Base-by-base conservation (phyloP, 2,329 filamentous ascomycete species). In the Cyphellophora europaea region DNA sequence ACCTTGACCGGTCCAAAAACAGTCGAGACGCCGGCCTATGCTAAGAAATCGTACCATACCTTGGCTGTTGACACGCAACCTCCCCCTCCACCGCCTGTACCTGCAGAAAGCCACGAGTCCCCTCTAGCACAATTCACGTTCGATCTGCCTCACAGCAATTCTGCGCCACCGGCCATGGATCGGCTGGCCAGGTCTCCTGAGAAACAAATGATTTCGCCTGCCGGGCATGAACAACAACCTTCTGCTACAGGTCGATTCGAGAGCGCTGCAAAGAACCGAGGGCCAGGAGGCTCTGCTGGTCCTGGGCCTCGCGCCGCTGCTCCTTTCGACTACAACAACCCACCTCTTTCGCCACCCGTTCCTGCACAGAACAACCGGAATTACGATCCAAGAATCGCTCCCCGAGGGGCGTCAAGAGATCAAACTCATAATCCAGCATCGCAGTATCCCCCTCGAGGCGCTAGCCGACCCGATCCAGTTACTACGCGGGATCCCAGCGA, bases 81-180 rank as follows among this genome's bases (percentile, higher is more conserved):
- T 55, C 37, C 69, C 62, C 36, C 71, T 58, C 47, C 68, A 62
- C 51, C 67, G 60, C 23, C 71, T 11, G n/a, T n/a, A n/a, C 42
- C 47, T 29, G 34, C 50, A 6, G 43, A 42, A 4, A 38, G 34
- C 19, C 39, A 38, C 33, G 52, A 58, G 27, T 60, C 63, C 35
- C 55, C 59, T 30, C 53, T 61, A 42, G 55, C 82, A 48, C 67
- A 74, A 2, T 82, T 81, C 6, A 69, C 82, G 1, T 86, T 86
- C 46, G 83, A 86, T 50, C 80, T 88, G 70, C 77, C 74, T 2
- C 33, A 32, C 11, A 37, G 17, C 14, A 19, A 30, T 14, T 15
- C 36, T 13, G 14, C 14, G n/a, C 31, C 37, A 5, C 32, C 16
- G 6, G 6, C 17, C 3, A n/a, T 19, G 10, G 16, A n/a, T n/a